phyloP scores from a whole-genome alignment of 176 grass and related monocot species.

The Dactylis glomerata region DNA sequence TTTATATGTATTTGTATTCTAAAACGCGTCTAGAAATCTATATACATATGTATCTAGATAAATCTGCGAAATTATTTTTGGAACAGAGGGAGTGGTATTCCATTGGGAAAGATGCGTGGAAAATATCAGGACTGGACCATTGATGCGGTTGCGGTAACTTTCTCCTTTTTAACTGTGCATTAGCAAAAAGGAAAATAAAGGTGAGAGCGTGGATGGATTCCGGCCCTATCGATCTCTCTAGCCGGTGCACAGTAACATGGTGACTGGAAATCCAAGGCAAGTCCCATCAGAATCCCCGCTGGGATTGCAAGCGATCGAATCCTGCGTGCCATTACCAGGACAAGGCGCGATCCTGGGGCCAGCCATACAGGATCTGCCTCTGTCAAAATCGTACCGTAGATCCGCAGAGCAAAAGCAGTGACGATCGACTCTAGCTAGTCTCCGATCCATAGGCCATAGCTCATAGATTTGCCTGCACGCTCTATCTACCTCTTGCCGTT shows the following conservation, averaged over 20 bases:
- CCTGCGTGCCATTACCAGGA: slow-evolving; percentile 53
- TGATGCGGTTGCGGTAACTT: background rate
- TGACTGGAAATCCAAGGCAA: slow-evolving; percentile 37
- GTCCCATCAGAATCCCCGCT: slow-evolving; percentile 46
- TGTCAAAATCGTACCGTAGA: slow-evolving; percentile 23
- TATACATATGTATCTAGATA: too few relatives aligned
- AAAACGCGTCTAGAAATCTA: background rate
- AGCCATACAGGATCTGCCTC: slow-evolving; percentile 34
- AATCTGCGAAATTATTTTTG: too few relatives aligned
- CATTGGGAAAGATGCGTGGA: too few relatives aligned
- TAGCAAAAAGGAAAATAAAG: slow-evolving; percentile 24
- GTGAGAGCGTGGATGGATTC: slow-evolving; percentile 30
- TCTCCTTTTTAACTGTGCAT: slow-evolving; percentile 19
- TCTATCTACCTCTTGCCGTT: background rate
- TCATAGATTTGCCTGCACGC: background rate
- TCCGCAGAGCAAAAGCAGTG: slow-evolving; percentile 28
- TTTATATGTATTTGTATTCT: too few relatives aligned
- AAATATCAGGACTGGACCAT: too few relatives aligned
- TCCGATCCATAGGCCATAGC: background rate
- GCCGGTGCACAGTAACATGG: slow-evolving; percentile 22
- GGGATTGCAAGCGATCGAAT: slow-evolving; percentile 50
- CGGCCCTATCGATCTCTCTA: background rate
- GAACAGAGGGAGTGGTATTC: too few relatives aligned
- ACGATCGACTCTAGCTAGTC: background rate
- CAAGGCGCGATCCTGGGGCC: slow-evolving; percentile 43